Base-by-base conservation (phyloP, 352 stramenopile genomes). In the Phytophthora foliorum region DNA sequence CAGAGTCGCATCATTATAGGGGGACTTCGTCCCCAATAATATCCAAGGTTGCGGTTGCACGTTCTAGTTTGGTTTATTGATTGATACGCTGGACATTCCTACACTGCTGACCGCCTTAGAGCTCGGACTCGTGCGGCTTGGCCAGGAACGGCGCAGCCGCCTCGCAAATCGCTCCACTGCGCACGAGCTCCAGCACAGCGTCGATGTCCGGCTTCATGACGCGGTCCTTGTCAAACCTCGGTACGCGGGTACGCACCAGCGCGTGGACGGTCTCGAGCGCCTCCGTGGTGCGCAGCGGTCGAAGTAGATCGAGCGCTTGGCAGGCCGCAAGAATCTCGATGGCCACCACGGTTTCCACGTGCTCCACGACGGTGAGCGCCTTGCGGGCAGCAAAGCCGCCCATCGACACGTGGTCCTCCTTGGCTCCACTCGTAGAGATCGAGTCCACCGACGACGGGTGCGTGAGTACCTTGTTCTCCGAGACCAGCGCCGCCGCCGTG, bases 351-450 rank as follows among this genome's bases (percentile, higher is more conserved):
- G 81, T 93, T 62, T 97, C 87, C 13, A 97, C 90, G 57, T 97
- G 89, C 64, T 93, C 78, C 3, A 95, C 89, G 42, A 97, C 87
- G 10, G 82, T 91, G 27, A 97, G 65, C 27, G 89, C 86, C 82
- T 97, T 96, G 48, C 87, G 80, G 10, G 90, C 85, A 4, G 89
- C 84, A 36, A 93, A 96, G 24, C 89, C 88, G 44, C 90, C 90
- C 91, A 97, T 97, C 10, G 85, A 96, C 42, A 97, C 91, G 73
- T 97, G 91, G 72, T 97, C 91, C 74, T 97, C 89, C 84, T 97
- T 95, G 56, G 84, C 84, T 5, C 85, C 88, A 24, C 81, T 94
- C 19, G 91, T 97, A 41, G 89, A 97, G 68, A 97, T 95, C 32
- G 88, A 96, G 73, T 97, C 89, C 38, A 97, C 89, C 2, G 84